Evolutionary conservation across 2,329 filamentous ascomycete genomes (phyloP).

Genomic region (Elsinoe australis): DNA sequence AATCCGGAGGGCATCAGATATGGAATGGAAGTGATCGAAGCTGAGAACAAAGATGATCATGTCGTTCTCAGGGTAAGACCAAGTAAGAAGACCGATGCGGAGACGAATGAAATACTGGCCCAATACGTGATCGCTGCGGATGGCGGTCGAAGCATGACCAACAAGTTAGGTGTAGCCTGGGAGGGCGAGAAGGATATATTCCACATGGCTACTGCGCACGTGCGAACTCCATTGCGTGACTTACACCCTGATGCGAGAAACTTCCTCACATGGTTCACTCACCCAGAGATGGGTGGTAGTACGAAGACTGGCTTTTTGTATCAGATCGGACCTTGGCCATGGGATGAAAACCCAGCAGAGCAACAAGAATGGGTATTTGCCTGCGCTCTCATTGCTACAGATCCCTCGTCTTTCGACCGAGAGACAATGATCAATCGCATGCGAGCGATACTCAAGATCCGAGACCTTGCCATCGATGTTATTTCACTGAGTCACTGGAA

Average conservation of each 20-base stretch:
- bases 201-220: constrained; percentile 31
- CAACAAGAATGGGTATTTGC: constrained; percentile 33
- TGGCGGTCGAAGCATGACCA: constrained; percentile 29
- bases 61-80: constrained; percentile 23
- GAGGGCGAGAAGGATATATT: constrained; percentile 29
- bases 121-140: constrained; percentile 31
- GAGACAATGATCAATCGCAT: constrained; percentile 8
- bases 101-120: constrained; percentile 17
- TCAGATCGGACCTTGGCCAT: constrained; percentile 31
- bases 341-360: constrained; percentile 18
- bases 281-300: constrained; percentile 30
- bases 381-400: constrained; percentile 22
- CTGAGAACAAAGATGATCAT: constrained; percentile 23
- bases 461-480: not conserved
- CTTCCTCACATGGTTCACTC: constrained; percentile 34
- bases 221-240: constrained; percentile 27
- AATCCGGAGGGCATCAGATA: constrained; percentile 29
- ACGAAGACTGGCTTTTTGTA: constrained; percentile 32
- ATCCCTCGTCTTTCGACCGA: not conserved
- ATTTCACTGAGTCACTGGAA: constrained; percentile 16
- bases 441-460: constrained; percentile 9
- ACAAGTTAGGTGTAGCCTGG: constrained; percentile 28
- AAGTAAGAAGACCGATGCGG: constrained; percentile 13
- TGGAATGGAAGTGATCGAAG: constrained; percentile 24
- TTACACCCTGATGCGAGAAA: constrained; percentile 27